Percentiles rank a stretch among this genome's conserved stretches.
Conservation (phyloP, 345 rosid species). For the Euphorbia peplus region DNA sequence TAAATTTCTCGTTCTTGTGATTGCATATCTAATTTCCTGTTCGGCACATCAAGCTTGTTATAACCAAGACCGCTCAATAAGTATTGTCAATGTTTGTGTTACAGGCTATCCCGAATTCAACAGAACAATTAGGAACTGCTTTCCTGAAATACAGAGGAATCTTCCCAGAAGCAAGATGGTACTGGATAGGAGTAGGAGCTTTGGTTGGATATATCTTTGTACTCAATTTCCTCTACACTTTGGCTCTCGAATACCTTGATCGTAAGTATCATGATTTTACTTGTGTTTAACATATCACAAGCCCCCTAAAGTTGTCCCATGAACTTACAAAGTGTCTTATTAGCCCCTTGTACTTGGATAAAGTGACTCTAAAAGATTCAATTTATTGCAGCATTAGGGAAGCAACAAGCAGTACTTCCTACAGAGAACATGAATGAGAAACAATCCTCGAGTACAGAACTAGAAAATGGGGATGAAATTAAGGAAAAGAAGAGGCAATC, state of each 20-base stretch:
- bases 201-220: constrained; percentile 1
- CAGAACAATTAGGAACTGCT: constrained; percentile 1
- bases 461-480: not conserved
- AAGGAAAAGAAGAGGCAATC: constrained; percentile 35
- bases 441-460: too few relatives aligned
- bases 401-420: not conserved
- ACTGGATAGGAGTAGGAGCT: constrained; percentile 19
- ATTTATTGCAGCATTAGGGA: not conserved
- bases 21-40: too few relatives aligned
- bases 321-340: not conserved
- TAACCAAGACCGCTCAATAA: too few relatives aligned
- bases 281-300: too few relatives aligned
- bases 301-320: too few relatives aligned
- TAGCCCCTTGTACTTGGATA: too few relatives aligned
- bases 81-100: not conserved
- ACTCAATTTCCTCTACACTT: not conserved
- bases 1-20: too few relatives aligned
- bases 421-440: not conserved
- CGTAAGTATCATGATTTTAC: too few relatives aligned
- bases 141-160: not conserved
- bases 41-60: too few relatives aligned
- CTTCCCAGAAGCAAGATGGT: constrained; percentile 9
- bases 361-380: not conserved
- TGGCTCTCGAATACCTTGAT: constrained; percentile 13
- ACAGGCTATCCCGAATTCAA: constrained; percentile 10